phyloP scores from a whole-genome alignment of 2,329 filamentous ascomycete genomes.

The Trichoderma koningiopsis region DNA sequence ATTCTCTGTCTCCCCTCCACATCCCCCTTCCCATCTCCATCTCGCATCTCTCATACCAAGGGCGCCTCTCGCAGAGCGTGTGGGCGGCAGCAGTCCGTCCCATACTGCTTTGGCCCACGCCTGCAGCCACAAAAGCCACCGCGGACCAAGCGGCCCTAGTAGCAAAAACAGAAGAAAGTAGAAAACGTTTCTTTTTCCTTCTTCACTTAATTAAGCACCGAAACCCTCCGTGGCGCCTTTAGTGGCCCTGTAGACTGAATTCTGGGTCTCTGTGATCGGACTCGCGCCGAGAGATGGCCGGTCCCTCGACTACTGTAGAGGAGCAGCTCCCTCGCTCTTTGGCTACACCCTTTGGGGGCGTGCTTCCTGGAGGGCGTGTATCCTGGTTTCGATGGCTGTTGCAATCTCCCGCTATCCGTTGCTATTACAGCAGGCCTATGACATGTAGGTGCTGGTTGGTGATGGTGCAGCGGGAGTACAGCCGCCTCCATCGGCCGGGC shows the following conservation, averaged over 20 bases:
- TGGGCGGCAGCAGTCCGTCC: slow-evolving; percentile 15
- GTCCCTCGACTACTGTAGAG: not conserved
- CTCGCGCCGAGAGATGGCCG: slow-evolving; percentile 23
- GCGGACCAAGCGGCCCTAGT: slow-evolving; percentile 18
- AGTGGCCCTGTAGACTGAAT: slow-evolving; percentile 8
- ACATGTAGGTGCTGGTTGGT: not conserved
- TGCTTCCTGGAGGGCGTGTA: not conserved
- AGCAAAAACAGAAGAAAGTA: not conserved
- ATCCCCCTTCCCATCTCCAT: not conserved
- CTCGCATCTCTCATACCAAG: not conserved
- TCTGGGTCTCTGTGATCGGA: slow-evolving; percentile 14
- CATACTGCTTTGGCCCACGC: slow-evolving; percentile 4
- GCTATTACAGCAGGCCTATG: not conserved
- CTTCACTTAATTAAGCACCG: not conserved
- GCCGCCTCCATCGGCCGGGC: not conserved
- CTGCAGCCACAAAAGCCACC: slow-evolving; percentile 24
- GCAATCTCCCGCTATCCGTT: slow-evolving; percentile 2
- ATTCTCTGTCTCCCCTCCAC: not conserved
- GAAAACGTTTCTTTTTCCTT: not conserved
- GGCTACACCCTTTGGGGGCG: not conserved
- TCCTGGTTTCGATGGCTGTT: not conserved
- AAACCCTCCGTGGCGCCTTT: slow-evolving; percentile 4
- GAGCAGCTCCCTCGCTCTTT: not conserved
- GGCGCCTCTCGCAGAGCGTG: not conserved
- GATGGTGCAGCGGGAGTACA: not conserved